Percentiles rank a stretch among this genome's conserved stretches.
Evolutionary conservation across 805 yeast genomes (phyloP).

Genomic region (Starmerella roubikii): DNA sequence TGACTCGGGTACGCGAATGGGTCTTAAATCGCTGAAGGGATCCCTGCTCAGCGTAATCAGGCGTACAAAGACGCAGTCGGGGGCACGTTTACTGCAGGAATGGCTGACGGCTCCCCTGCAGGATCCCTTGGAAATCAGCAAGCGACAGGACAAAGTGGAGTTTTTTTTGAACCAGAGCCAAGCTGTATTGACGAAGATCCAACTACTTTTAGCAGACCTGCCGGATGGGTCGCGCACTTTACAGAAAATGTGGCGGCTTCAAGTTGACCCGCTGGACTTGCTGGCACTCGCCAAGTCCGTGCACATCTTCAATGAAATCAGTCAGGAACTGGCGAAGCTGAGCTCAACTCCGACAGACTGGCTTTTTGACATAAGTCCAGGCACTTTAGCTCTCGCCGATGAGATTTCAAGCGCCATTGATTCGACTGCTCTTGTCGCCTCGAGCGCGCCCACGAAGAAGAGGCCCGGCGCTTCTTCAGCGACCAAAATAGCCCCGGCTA

Average conservation of each 20-base stretch:
- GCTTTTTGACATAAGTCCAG: too few relatives aligned
- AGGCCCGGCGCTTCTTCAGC: slow-evolving; percentile 1
- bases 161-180: slow-evolving; percentile 32
- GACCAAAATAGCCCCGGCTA: slow-evolving; percentile 3
- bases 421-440: slow-evolving; percentile 32
- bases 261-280: slow-evolving; percentile 33
- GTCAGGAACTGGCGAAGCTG: neutral
- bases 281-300: slow-evolving; percentile 34
- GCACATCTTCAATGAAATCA: slow-evolving; percentile 26
- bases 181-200: slow-evolving; percentile 39
- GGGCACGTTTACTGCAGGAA: slow-evolving; percentile 60
- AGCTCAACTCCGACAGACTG: too few relatives aligned
- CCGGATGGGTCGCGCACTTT: slow-evolving; percentile 31
- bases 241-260: slow-evolving; percentile 29
- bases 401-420: too few relatives aligned
- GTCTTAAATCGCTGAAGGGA: slow-evolving; percentile 28
- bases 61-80: slow-evolving; percentile 67
- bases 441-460: slow-evolving; percentile 19
- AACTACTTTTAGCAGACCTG: slow-evolving; percentile 44
- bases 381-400: too few relatives aligned
- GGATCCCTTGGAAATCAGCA: slow-evolving; percentile 39
- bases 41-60: slow-evolving; percentile 57
- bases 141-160: slow-evolving; percentile 42
- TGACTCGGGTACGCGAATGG: neutral
- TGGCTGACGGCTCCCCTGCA: slow-evolving; percentile 78